Evolutionary conservation across 176 grass and related monocot species (phyloP).

Genomic region (Carex myosuroides): DNA sequence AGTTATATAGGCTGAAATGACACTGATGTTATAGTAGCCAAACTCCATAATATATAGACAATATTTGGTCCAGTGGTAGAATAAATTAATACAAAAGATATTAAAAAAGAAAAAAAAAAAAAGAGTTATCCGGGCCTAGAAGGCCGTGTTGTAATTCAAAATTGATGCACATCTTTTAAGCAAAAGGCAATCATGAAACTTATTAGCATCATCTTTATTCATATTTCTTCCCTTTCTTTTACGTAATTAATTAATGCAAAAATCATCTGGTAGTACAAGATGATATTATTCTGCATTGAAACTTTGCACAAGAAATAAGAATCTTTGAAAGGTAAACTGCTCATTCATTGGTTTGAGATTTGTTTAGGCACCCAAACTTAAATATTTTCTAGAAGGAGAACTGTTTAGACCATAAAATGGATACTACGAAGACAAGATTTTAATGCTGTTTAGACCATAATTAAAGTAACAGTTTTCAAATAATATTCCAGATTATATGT

Average conservation of each 20-base stretch:
- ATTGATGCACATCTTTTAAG: constrained; percentile 2
- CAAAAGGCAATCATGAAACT: not conserved
- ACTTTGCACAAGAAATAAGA: not conserved
- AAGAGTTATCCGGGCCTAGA: not conserved
- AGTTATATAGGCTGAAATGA: too few species aligned
- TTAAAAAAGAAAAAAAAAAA: not conserved
- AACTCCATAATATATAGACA: not conserved
- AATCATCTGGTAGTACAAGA: not conserved
- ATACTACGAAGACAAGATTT: too few species aligned
- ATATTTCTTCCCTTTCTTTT: not conserved
- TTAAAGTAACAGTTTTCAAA: too few species aligned
- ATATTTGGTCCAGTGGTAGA: not conserved
- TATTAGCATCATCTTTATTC: not conserved
- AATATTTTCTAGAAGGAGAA: too few species aligned
- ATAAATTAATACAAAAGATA: not conserved
- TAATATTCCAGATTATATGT: not conserved
- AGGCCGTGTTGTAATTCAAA: not conserved
- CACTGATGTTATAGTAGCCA: too few species aligned
- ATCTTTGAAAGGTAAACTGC: not conserved
- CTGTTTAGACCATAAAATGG: too few species aligned
- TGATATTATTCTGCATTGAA: not conserved
- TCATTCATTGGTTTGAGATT: not conserved
- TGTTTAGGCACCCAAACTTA: not conserved
- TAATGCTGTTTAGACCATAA: too few species aligned
- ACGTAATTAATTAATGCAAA: not conserved